Evolutionary conservation across 108 stramenopile species (phyloP).

Genomic region (Craspedostauros australis): DNA sequence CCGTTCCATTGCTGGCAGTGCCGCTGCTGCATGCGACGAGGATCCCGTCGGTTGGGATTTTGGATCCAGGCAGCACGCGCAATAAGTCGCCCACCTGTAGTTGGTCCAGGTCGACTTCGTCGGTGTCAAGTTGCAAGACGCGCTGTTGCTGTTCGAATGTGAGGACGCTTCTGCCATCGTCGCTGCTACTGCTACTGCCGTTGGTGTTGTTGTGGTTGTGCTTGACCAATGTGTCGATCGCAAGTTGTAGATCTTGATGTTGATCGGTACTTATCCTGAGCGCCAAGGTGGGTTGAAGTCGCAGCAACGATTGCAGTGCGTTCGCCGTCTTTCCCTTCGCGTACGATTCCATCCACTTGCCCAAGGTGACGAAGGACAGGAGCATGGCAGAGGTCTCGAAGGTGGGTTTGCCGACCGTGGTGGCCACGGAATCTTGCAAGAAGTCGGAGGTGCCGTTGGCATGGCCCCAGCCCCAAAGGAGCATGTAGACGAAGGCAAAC

Average conservation of each 20-base stretch:
- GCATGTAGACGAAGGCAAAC: not conserved
- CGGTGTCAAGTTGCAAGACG: constrained; percentile 35
- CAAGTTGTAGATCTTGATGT: no score
- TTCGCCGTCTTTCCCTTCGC: constrained; percentile 79
- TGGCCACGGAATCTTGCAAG: not conserved
- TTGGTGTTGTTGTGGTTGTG: not conserved
- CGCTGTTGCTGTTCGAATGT: not conserved
- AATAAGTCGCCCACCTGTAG: constrained; percentile 47
- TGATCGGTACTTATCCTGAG: no score
- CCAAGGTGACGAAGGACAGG: constrained; percentile 87
- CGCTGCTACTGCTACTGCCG: no score
- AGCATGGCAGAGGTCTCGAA: constrained; percentile 93
- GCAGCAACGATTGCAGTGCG: constrained; percentile 74
- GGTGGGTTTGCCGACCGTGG: constrained; percentile 28
- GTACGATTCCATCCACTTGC: constrained; percentile 78
- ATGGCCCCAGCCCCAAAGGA: not conserved
- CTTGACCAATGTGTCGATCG: constrained; percentile 10
- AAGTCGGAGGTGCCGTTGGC: no score
- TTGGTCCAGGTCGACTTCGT: constrained; percentile 42
- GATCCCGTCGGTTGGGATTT: constrained; percentile 63
- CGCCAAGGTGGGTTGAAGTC: constrained; percentile 42
- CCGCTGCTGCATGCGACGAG: constrained; percentile 10
- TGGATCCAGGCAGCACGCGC: constrained; percentile 47
- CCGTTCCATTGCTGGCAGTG: not conserved
- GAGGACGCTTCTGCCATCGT: no score